phyloP scores from a whole-genome alignment of 345 rosid genomes.

The Boechera stricta region DNA sequence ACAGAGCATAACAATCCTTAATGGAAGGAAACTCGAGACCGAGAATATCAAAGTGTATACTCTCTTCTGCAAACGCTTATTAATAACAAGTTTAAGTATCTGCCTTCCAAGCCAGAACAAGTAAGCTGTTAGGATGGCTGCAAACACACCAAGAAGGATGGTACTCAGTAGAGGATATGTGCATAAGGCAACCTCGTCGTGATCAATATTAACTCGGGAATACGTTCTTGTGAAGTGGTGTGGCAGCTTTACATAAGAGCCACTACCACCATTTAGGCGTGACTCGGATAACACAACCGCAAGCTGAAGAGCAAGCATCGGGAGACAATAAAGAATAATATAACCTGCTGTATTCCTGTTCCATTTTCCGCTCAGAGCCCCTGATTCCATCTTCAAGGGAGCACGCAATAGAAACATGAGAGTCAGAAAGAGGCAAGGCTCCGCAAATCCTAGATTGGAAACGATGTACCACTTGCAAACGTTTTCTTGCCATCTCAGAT shows the following conservation, averaged over 20 bases:
- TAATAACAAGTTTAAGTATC: constrained; percentile 84
- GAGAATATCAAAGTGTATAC: constrained; percentile 82
- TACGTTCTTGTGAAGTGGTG: constrained; percentile 68
- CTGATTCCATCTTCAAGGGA: constrained; percentile 79
- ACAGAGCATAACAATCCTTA: constrained; percentile 85
- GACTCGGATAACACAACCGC: constrained; percentile 71
- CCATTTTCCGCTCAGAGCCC: constrained; percentile 75
- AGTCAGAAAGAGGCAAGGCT: constrained; percentile 92
- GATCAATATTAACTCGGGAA: constrained; percentile 38
- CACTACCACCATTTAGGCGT: constrained; percentile 55
- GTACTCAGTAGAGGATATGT: constrained; percentile 91
- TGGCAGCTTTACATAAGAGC: constrained; percentile 56
- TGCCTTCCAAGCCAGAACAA: constrained; percentile 92
- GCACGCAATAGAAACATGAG: constrained; percentile 89
- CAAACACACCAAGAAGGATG: constrained; percentile 80
- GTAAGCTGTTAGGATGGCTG: constrained; percentile 66
- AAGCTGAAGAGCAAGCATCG: constrained; percentile 85
- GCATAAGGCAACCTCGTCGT: constrained; percentile 62
- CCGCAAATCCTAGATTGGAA: constrained; percentile 94
- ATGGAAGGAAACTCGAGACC: constrained; percentile 80
- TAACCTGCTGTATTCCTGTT: constrained; percentile 70
- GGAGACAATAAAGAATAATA: constrained; percentile 77
- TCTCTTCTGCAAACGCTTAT: constrained; percentile 90
- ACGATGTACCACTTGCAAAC: constrained; percentile 89
- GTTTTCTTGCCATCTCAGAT: constrained; percentile 80